phyloP scores from a whole-genome alignment of 2,329 filamentous ascomycete species.

The Fusarium sp. region DNA sequence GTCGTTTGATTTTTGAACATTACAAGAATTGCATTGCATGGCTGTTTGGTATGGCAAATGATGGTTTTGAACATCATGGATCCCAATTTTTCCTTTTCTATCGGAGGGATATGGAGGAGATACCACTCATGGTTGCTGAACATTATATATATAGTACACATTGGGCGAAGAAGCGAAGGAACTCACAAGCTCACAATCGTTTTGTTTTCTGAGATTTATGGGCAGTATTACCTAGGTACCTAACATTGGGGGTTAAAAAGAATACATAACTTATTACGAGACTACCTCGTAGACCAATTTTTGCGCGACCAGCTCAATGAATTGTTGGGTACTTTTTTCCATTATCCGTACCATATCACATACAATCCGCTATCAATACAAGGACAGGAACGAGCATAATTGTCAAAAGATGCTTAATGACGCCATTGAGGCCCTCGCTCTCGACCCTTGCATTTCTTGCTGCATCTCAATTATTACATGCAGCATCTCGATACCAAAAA shows the following conservation, averaged over 20 bases:
- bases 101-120: conserved; percentile 43
- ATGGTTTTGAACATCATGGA: conserved; percentile 35
- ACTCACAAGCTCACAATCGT: conserved; percentile 33
- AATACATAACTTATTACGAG: conserved; percentile 18
- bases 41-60: conserved; percentile 35
- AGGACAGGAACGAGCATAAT: background rate
- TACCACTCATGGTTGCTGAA: conserved; percentile 44
- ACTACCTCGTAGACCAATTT: background rate
- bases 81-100: conserved; percentile 28
- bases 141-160: conserved; percentile 38
- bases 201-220: conserved; percentile 34
- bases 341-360: background rate
- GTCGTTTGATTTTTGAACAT: conserved; percentile 29
- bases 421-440: conserved; percentile 16
- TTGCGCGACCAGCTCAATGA: background rate
- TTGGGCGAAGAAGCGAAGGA: conserved; percentile 30
- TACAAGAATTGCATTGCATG: conserved; percentile 46
- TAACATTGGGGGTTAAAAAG: conserved; percentile 12
- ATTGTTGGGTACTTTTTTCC: background rate
- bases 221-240: conserved; percentile 3
- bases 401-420: conserved; percentile 7
- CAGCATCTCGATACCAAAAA: conserved; percentile 25
- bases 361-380: too few relatives aligned
- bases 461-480: conserved; percentile 29
- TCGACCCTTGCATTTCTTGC: conserved; percentile 10